Conservation (phyloP, 768 basidiomycete species). For the Agaricus blazei region DNA sequence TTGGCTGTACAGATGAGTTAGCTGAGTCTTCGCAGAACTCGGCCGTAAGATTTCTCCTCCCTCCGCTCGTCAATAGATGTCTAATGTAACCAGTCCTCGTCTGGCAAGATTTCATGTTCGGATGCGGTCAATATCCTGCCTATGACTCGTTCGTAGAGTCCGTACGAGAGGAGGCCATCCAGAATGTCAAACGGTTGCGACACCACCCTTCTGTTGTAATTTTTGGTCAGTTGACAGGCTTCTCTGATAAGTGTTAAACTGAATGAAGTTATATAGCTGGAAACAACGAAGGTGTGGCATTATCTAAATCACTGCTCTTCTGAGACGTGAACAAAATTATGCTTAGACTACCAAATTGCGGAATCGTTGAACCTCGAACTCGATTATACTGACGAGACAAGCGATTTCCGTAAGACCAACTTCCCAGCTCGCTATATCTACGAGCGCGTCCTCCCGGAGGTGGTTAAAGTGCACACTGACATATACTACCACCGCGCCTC, state of each 20-base stretch:
- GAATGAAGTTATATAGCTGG: constrained; percentile 43
- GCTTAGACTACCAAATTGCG: constrained; percentile 78
- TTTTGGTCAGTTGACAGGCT: constrained; percentile 48
- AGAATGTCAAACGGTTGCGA: constrained; percentile 78
- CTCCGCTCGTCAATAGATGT: not conserved
- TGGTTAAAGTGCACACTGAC: constrained; percentile 60
- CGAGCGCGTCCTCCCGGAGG: constrained; percentile 74
- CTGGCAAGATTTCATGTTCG: constrained; percentile 99
- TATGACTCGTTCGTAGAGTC: constrained; percentile 74
- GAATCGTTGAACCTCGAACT: constrained; percentile 74
- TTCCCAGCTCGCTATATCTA: constrained; percentile 92
- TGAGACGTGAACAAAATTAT: not conserved
- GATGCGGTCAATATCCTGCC: constrained; percentile 91
- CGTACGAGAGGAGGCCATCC: constrained; percentile 74
- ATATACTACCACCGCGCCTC: constrained; percentile 82
- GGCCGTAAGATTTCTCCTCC: constrained; percentile 42
- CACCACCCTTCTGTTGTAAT: constrained; percentile 89
- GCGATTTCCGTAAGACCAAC: constrained; percentile 79
- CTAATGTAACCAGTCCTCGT: constrained; percentile 60
- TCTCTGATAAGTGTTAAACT: not conserved
- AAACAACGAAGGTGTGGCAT: constrained; percentile 64
- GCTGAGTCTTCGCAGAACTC: constrained; percentile 41
- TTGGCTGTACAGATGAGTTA: not conserved
- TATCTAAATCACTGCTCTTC: not conserved
- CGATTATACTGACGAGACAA: constrained; percentile 80